Conservation (phyloP, 768 basidiomycete genomes). For the Boletus reticulatus region DNA sequence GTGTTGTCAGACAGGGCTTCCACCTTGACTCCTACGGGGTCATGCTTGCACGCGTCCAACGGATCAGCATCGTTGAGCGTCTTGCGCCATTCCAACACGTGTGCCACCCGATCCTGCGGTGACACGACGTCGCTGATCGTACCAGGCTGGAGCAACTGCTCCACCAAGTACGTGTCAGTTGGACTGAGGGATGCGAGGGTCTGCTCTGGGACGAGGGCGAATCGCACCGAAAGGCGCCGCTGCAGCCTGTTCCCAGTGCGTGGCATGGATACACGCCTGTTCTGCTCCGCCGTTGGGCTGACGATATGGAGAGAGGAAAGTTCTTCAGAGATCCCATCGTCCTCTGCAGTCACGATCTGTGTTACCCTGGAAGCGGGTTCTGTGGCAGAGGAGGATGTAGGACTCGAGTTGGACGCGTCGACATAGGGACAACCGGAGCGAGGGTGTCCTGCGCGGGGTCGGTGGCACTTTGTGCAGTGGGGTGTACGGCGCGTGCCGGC, state of each 20-base stretch:
- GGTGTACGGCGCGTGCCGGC: conserved; percentile 50
- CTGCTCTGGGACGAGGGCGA: conserved; percentile 33
- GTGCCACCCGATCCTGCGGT: conserved; percentile 29
- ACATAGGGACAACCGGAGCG: conserved; percentile 57
- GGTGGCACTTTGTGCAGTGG: conserved; percentile 54
- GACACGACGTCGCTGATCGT: conserved; percentile 28
- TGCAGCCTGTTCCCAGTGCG: conserved; percentile 1
- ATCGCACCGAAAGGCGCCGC: conserved; percentile 31
- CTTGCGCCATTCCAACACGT: conserved; percentile 27
- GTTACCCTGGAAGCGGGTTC: background rate
- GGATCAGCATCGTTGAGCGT: conserved; percentile 32
- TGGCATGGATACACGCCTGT: conserved; percentile 5
- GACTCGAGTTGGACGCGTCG: conserved; percentile 26
- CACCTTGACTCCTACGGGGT: conserved; percentile 18
- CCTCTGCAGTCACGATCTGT: background rate
- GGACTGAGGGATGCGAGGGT: conserved; percentile 52
- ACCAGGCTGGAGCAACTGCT: conserved; percentile 44
- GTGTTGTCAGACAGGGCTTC: background rate
- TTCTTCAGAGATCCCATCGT: conserved; percentile 38
- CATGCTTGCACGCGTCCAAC: conserved; percentile 35
- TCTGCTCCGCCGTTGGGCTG: conserved; percentile 19
- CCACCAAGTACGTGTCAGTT: conserved; percentile 46
- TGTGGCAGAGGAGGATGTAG: conserved; percentile 14
- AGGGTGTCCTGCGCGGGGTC: conserved; percentile 57
- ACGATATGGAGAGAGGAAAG: conserved; percentile 47